phyloP scores from a whole-genome alignment of 495 filamentous ascomycete genomes.

The Pyrenopolyporus hunteri region DNA sequence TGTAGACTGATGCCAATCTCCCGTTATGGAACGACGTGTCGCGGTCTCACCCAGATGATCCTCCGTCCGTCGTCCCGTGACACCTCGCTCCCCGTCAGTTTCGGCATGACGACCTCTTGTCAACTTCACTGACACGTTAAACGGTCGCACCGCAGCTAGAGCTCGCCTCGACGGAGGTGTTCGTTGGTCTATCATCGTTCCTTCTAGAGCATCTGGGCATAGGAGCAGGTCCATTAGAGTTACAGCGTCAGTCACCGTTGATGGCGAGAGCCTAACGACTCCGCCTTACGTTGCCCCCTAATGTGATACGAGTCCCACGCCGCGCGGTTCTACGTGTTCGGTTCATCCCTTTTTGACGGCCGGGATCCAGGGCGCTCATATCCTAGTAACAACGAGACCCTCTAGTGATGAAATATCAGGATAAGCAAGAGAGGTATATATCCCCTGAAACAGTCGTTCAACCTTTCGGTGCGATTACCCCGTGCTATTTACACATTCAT shows the following conservation, averaged over 20 bases:
- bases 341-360: conserved; percentile 7
- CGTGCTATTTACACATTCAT: conserved; percentile 1
- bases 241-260: conserved; percentile 4
- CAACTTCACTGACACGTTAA: conserved; percentile 24
- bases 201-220: background rate
- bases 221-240: background rate
- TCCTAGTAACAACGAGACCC: conserved; percentile 3
- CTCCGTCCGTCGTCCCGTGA: conserved; percentile 18
- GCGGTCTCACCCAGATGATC: conserved; percentile 29
- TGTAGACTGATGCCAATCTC: conserved; percentile 31
- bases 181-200: conserved; percentile 19
- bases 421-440: conserved; percentile 4
- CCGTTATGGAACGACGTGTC: conserved; percentile 36
- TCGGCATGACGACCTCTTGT: conserved; percentile 32
- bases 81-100: conserved; percentile 30
- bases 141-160: conserved; percentile 34
- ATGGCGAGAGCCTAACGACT: conserved; percentile 13
- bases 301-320: conserved; percentile 21
- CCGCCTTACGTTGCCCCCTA: conserved; percentile 20
- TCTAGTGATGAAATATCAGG: background rate
- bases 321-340: conserved; percentile 3
- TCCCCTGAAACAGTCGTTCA: conserved; percentile 24
- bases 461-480: conserved; percentile 12
- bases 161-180: conserved; percentile 35
- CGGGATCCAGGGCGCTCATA: background rate